Conservation (phyloP, 352 stramenopile genomes). For the Saprolegnia parasitica region DNA sequence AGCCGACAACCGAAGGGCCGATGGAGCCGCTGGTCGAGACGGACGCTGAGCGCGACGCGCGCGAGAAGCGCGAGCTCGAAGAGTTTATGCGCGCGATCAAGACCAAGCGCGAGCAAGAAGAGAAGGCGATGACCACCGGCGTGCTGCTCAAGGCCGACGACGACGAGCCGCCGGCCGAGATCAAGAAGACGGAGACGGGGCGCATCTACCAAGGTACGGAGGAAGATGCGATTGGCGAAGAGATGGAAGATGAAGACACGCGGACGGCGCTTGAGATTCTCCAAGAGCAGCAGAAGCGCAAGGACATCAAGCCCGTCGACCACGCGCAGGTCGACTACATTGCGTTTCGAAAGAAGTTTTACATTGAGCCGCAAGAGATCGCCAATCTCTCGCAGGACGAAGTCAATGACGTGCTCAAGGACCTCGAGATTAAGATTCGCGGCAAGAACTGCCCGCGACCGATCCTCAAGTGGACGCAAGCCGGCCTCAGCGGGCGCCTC, state of each 20-base stretch:
- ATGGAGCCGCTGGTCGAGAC: slow-evolving; percentile 39
- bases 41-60: slow-evolving; percentile 55
- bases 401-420: slow-evolving; percentile 64
- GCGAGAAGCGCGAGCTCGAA: slow-evolving; percentile 73
- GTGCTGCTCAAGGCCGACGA: slow-evolving; percentile 23
- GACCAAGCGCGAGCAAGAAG: slow-evolving; percentile 60
- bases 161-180: slow-evolving; percentile 16
- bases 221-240: slow-evolving; percentile 81
- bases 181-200: slow-evolving; percentile 63
- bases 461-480: slow-evolving; percentile 96
- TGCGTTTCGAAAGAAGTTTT: slow-evolving; percentile 98
- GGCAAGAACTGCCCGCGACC: slow-evolving; percentile 94
- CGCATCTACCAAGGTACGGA: slow-evolving; percentile 80
- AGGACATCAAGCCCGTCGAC: slow-evolving; percentile 95
- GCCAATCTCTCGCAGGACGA: slow-evolving; percentile 86
- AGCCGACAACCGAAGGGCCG: not conserved
- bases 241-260: slow-evolving; percentile 64
- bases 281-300: slow-evolving; percentile 88
- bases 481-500: slow-evolving; percentile 95
- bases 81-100: slow-evolving; percentile 85
- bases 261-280: slow-evolving; percentile 87
- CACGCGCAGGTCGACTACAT: slow-evolving; percentile 96
- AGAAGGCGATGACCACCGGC: slow-evolving; percentile 30
- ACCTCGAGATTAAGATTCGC: slow-evolving; percentile 96
- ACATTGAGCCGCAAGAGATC: slow-evolving; percentile 94